Conservation (phyloP, 805 yeast species). For the Candida takata region DNA sequence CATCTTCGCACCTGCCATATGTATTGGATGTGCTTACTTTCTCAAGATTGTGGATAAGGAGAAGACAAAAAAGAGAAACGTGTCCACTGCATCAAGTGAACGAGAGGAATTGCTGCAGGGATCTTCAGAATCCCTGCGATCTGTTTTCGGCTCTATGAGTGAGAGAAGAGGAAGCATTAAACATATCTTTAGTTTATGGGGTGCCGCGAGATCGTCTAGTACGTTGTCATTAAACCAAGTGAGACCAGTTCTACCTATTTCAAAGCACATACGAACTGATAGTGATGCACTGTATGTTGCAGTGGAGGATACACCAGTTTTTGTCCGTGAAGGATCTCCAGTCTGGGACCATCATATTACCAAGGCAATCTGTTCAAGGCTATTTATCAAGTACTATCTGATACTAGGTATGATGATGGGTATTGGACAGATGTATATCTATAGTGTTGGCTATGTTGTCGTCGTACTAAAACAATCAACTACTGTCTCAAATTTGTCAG, state of each 20-base stretch:
- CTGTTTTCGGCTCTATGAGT: too few species aligned
- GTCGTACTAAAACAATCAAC: conserved; percentile 34
- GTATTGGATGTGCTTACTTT: conserved; percentile 27
- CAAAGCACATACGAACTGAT: conserved; percentile 8
- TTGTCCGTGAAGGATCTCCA: conserved; percentile 22
- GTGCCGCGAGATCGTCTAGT: conserved; percentile 23
- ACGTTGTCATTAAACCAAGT: conserved; percentile 10
- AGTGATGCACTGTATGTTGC: conserved; percentile 23
- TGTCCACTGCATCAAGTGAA: conserved; percentile 2
- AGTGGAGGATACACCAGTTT: conserved; percentile 25
- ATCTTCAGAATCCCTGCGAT: conserved; percentile 3
- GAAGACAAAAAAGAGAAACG: conserved; percentile 4
- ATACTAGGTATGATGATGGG: conserved; percentile 55
- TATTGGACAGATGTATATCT: conserved; percentile 66
- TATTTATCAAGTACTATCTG: conserved; percentile 45
- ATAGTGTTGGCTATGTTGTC: conserved; percentile 68
- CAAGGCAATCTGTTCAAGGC: conserved; percentile 15
- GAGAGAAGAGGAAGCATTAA: conserved; percentile 15
- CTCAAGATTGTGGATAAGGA: conserved; percentile 19
- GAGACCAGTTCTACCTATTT: conserved; percentile 9
- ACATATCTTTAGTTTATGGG: conserved; percentile 22
- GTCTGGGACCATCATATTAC: conserved; percentile 22
- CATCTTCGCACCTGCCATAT: conserved; percentile 35
- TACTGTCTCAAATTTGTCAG: conserved; percentile 19
- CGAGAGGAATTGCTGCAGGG: conserved; percentile 6